phyloP scores from a whole-genome alignment of 768 basidiomycete species.

The Lepiota subincarnata region DNA sequence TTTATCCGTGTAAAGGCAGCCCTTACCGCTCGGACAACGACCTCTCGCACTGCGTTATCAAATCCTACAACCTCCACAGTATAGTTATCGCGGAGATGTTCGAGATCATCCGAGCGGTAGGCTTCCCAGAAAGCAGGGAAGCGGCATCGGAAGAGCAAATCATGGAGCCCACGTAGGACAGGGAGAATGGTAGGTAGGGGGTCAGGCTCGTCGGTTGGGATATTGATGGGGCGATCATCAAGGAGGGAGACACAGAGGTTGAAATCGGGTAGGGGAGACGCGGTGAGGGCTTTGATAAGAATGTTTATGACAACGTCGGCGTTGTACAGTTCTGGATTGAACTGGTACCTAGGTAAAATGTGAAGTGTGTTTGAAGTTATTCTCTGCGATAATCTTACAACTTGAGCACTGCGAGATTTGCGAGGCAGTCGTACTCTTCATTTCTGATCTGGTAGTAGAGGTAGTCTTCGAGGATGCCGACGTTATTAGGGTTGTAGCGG shows the following conservation, averaged over 20 bases:
- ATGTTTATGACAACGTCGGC: slow-evolving; percentile 92
- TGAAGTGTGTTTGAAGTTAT: neutral
- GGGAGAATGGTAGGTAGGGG: slow-evolving; percentile 72
- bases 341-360: slow-evolving; percentile 70
- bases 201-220: slow-evolving; percentile 73
- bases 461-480: slow-evolving; percentile 92
- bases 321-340: slow-evolving; percentile 91
- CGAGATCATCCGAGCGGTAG: slow-evolving; percentile 67
- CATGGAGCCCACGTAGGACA: slow-evolving; percentile 60
- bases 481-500: slow-evolving; percentile 95
- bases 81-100: slow-evolving; percentile 78
- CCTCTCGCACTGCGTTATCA: slow-evolving; percentile 76
- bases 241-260: slow-evolving; percentile 91
- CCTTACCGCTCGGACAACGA: slow-evolving; percentile 72
- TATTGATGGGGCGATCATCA: slow-evolving; percentile 59
- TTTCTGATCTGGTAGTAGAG: slow-evolving; percentile 90
- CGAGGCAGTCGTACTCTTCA: slow-evolving; percentile 90
- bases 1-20: slow-evolving; percentile 76
- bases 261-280: slow-evolving; percentile 88
- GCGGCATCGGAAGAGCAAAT: slow-evolving; percentile 75
- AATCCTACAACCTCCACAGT: slow-evolving; percentile 82
- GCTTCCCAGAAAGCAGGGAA: slow-evolving; percentile 84
- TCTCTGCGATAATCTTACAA: slow-evolving; percentile 46
- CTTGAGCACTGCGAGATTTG: slow-evolving; percentile 93
- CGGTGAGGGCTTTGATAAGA: slow-evolving; percentile 85